Conservation (phyloP, 139 green algal genomes). For the Closterium sp. region DNA sequence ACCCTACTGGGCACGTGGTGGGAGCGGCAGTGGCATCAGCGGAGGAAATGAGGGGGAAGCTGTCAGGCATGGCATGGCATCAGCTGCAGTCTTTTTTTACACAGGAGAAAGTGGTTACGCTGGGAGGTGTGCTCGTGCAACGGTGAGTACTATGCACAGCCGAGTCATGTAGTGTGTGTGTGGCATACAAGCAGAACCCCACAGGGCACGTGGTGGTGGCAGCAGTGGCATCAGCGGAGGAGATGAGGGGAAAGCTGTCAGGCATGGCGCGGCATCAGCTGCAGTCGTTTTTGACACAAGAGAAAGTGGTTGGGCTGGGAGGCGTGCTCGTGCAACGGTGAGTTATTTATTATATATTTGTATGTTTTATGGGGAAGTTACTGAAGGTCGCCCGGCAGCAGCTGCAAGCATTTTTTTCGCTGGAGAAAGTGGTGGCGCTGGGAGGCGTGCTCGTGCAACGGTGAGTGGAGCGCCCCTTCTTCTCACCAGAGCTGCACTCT, state of each 20-base stretch:
- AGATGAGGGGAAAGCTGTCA: constrained; percentile 10
- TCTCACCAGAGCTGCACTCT: constrained; percentile 66
- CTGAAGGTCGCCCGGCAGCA: background rate
- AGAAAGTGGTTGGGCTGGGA: constrained; percentile 11
- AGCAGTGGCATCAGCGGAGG: background rate
- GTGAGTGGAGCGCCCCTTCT: constrained; percentile 45
- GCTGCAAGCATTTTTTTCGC: constrained; percentile 10
- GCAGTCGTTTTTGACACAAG: constrained; percentile 1
- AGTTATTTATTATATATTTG: too few species aligned
- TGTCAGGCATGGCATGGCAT: constrained; percentile 10
- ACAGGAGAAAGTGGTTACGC: background rate
- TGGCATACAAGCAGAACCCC: constrained; percentile 29
- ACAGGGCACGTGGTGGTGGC: constrained; percentile 21
- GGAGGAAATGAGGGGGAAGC: constrained; percentile 11
- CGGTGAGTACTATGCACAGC: too few species aligned
- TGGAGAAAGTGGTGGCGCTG: constrained; percentile 3
- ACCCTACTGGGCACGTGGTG: constrained; percentile 18
- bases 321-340: constrained; percentile 41
- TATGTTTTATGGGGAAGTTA: constrained; percentile 9
- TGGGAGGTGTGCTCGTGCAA: constrained; percentile 38
- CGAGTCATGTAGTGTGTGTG: constrained; percentile 46
- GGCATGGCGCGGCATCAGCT: constrained; percentile 6
- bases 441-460: constrained; percentile 41
- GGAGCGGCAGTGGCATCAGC: background rate
- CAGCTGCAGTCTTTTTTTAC: constrained; percentile 14